A percentile compares a stretch with the other conserved stretches of the same genome.
phyloP scores from a whole-genome alignment of 345 rosid genomes.

The Murraya paniculata region DNA sequence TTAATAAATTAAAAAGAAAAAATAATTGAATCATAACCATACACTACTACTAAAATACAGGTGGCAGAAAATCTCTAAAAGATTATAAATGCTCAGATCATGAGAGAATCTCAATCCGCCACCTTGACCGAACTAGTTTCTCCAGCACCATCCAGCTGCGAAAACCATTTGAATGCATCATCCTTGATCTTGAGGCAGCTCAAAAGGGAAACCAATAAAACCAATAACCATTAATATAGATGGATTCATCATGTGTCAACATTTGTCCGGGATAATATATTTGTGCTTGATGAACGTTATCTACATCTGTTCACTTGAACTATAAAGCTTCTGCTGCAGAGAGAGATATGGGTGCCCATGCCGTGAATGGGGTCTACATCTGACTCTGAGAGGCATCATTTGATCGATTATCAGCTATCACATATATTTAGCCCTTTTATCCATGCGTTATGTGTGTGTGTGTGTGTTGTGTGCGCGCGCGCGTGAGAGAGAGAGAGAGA shows the following conservation, averaged over 20 bases:
- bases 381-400: neutral
- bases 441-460: no score
- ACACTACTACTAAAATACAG: no score
- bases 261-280: neutral
- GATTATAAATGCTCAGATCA: no score
- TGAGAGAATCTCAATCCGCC: no score
- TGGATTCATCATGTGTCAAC: neutral
- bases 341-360: neutral
- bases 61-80: no score
- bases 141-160: no score
- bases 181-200: neutral
- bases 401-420: neutral
- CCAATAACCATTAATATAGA: neutral
- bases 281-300: no score
- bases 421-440: no score
- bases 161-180: neutral
- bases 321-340: neutral
- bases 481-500: neutral
- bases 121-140: no score
- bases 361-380: neutral
- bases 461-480: no score
- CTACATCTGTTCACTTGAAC: neutral
- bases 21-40: no score
- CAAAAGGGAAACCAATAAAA: neutral
- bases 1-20: no score